Evolutionary conservation across 768 basidiomycete species (phyloP).

Genomic region (Lentinus brumalis): DNA sequence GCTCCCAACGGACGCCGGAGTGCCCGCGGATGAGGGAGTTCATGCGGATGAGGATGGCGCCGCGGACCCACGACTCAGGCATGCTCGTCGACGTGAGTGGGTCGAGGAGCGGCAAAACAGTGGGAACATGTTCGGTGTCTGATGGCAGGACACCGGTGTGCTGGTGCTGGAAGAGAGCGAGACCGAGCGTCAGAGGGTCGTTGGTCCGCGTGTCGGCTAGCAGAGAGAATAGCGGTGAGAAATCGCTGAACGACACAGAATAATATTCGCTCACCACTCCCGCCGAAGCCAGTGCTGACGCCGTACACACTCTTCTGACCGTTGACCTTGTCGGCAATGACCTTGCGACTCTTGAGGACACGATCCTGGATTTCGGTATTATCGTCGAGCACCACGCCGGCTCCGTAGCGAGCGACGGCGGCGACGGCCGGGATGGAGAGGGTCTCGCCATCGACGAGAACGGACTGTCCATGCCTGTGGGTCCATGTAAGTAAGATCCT

Average conservation of each 20-base stretch:
- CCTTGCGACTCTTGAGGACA: constrained; percentile 62
- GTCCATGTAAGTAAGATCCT: background rate
- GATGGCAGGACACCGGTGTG: constrained; percentile 75
- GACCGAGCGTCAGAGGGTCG: constrained; percentile 69
- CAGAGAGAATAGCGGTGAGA: constrained; percentile 8
- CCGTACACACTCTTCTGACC: constrained; percentile 77
- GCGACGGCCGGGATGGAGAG: constrained; percentile 78
- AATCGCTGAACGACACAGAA: constrained; percentile 13
- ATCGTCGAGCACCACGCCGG: constrained; percentile 51
- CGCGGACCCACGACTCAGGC: constrained; percentile 88
- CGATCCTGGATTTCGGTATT: constrained; percentile 50
- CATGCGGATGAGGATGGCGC: constrained; percentile 83
- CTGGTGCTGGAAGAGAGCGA: constrained; percentile 85
- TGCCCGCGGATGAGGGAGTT: constrained; percentile 90
- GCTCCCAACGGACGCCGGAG: constrained; percentile 80
- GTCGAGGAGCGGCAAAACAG: constrained; percentile 69
- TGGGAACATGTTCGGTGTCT: constrained; percentile 45
- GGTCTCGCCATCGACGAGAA: constrained; percentile 67
- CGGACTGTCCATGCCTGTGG: constrained; percentile 58
- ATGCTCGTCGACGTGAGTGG: constrained; percentile 69
- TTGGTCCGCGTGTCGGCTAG: constrained; percentile 81
- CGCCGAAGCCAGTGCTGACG: constrained; percentile 85
- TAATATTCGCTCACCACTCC: constrained; percentile 51
- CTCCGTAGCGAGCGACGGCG: constrained; percentile 69
- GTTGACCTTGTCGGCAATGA: constrained; percentile 68